Conservation (phyloP, 169 alveolate species). For the Cryptosporidium ubiquitum region DNA sequence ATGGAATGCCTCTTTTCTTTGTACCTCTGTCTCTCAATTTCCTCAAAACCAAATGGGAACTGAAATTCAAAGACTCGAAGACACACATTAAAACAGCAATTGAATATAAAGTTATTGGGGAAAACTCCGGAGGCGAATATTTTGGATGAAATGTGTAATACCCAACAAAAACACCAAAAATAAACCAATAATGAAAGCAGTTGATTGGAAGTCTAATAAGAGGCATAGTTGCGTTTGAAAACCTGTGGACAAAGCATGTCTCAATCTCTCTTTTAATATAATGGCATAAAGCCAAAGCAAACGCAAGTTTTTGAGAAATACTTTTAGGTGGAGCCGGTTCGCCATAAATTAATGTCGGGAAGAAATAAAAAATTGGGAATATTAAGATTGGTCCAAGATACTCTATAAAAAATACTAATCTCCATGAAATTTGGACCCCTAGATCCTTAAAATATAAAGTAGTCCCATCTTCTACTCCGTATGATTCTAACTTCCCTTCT, state of each 20-base stretch:
- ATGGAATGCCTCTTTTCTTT: slow-evolving; percentile 93
- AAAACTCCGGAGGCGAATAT: slow-evolving; percentile 84
- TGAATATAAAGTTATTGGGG: slow-evolving; percentile 75
- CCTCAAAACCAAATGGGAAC: slow-evolving; percentile 93
- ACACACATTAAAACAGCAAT: slow-evolving; percentile 79
- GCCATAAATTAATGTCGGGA: slow-evolving; percentile 84
- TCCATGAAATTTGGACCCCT: slow-evolving; percentile 97
- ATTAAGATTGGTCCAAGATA: slow-evolving; percentile 98
- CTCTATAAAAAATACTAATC: slow-evolving; percentile 94
- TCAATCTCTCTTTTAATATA: slow-evolving; percentile 97
- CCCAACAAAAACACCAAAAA: slow-evolving; percentile 91
- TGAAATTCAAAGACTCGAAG: slow-evolving; percentile 92
- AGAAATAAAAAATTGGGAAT: slow-evolving; percentile 89
- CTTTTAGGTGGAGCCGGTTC: slow-evolving; percentile 76
- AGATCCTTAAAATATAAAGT: slow-evolving; percentile 85
- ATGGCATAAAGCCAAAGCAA: slow-evolving; percentile 91
- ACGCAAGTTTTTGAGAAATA: slow-evolving; percentile 81
- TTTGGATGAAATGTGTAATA: slow-evolving; percentile 94
- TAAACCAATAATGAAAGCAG: slow-evolving; percentile 97
- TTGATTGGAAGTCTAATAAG: slow-evolving; percentile 91
- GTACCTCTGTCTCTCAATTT: slow-evolving; percentile 92
- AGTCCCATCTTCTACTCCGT: slow-evolving; percentile 82
- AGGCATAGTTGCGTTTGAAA: slow-evolving; percentile 98
- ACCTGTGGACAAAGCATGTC: slow-evolving; percentile 95
- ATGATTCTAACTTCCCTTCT: slow-evolving; percentile 67